A percentile compares a stretch with the other conserved stretches of the same genome.
Conservation (phyloP, 2,329 filamentous ascomycete genomes). For the Alternaria brassicae region DNA sequence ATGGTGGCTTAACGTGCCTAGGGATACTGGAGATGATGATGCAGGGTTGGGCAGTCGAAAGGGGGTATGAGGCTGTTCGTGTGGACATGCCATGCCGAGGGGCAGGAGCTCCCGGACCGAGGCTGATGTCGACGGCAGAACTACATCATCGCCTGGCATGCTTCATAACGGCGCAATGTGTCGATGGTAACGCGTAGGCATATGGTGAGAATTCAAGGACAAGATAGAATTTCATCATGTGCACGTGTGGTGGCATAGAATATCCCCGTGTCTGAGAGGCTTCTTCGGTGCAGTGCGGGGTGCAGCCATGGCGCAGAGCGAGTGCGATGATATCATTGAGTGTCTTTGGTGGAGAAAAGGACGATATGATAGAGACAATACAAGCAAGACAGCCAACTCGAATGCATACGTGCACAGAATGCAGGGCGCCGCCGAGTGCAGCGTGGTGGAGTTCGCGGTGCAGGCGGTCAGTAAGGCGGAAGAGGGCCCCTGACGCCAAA, state of each 20-base stretch:
- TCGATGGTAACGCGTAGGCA: background rate
- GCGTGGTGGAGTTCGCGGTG: background rate
- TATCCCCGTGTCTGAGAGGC: background rate
- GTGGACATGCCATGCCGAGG: slow-evolving; percentile 1
- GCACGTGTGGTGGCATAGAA: background rate
- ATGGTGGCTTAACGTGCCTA: slow-evolving; percentile 20
- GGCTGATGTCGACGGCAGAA: slow-evolving; percentile 1
- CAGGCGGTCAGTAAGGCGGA: slow-evolving; percentile 30
- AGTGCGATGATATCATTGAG: background rate
- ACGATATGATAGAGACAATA: background rate
- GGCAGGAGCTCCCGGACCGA: slow-evolving; percentile 6
- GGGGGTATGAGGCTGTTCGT: background rate
- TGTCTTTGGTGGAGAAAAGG: background rate
- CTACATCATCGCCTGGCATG: background rate
- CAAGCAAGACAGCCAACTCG: background rate
- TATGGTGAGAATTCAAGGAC: background rate
- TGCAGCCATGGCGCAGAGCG: background rate
- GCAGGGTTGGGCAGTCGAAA: background rate
- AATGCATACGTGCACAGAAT: background rate
- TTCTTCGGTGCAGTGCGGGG: background rate
- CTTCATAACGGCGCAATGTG: background rate
- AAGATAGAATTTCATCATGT: background rate
- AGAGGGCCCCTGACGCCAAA: slow-evolving; percentile 20
- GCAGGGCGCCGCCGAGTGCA: background rate
- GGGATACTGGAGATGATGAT: background rate